phyloP scores from a whole-genome alignment of 139 green algal species.

The Ulvella scutata region DNA sequence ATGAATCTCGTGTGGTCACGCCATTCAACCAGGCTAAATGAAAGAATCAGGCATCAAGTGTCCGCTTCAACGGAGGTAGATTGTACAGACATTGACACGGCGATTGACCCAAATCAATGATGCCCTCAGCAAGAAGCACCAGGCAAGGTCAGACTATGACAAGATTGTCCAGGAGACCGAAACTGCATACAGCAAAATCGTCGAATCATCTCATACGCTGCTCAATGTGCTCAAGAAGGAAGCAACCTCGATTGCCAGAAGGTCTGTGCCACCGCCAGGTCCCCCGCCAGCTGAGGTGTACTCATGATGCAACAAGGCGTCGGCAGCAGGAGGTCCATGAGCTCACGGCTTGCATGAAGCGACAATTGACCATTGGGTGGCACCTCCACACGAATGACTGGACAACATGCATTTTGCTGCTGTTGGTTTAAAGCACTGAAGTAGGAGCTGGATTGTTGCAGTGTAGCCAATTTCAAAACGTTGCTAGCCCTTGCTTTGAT shows the following conservation, averaged over 20 bases:
- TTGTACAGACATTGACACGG: constrained; percentile 28
- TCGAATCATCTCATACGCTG: constrained; percentile 58
- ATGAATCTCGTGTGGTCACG: neutral
- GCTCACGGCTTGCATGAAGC: no score
- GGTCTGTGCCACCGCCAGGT: neutral
- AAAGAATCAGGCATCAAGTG: neutral
- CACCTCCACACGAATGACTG: no score
- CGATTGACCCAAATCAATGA: constrained; percentile 52
- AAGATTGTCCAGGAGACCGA: constrained; percentile 58
- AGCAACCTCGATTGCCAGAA: constrained; percentile 41
- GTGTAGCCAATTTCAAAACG: no score
- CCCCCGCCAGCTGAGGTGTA: no score
- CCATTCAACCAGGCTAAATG: neutral
- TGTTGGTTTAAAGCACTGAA: no score
- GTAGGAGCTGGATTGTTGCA: no score
- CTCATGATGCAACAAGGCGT: no score
- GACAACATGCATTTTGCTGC: no score
- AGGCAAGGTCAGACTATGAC: constrained; percentile 29
- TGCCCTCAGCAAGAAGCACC: constrained; percentile 31
- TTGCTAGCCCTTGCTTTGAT: no score
- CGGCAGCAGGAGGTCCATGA: no score
- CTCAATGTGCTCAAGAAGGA: constrained; percentile 61
- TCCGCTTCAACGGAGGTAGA: neutral
- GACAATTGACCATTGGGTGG: no score
- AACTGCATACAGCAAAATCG: constrained; percentile 52